Evolutionary conservation across 225 moss, liverwort and hornwort species (phyloP).

Genomic region (Polytrichum commune): DNA sequence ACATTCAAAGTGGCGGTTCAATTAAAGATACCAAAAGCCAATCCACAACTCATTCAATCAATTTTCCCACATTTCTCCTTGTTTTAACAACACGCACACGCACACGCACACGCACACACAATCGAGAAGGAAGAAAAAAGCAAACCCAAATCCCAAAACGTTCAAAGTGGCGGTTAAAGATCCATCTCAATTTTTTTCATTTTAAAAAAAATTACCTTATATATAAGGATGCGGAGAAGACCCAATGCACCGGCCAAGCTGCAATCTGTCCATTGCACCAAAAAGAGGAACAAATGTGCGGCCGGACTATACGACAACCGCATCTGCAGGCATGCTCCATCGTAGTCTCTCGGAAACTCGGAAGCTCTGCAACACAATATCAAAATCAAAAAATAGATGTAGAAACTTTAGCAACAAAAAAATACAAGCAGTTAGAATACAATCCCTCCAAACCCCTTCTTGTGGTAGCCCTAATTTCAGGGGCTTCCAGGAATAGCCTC

Average conservation of each 20-base stretch:
- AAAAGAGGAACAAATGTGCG: conserved; percentile 87
- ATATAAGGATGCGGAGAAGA: conserved; percentile 89
- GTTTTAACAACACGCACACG: no score
- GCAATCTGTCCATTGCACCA: conserved; percentile 99
- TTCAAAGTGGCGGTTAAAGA: no score
- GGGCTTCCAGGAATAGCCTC: not conserved
- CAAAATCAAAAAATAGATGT: not conserved
- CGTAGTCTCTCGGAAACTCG: conserved; percentile 90
- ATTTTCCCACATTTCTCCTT: no score
- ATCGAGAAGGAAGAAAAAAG: no score
- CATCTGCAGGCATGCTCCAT: conserved; percentile 96
- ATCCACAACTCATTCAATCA: no score
- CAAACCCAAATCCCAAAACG: no score
- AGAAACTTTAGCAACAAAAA: no score
- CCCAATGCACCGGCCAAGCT: conserved; percentile 97
- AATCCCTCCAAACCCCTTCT: not conserved
- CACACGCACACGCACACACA: no score
- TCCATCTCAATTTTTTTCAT: no score
- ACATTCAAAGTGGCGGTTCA: no score
- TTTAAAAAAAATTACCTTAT: conserved; percentile 64
- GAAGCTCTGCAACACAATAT: conserved; percentile 67
- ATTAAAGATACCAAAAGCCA: no score
- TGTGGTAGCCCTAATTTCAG: conserved; percentile 2
- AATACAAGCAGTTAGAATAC: not conserved
- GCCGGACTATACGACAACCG: conserved; percentile 97